Base-by-base conservation (phyloP, 2,329 filamentous ascomycete species). In the Mycocentrospora acerina region DNA sequence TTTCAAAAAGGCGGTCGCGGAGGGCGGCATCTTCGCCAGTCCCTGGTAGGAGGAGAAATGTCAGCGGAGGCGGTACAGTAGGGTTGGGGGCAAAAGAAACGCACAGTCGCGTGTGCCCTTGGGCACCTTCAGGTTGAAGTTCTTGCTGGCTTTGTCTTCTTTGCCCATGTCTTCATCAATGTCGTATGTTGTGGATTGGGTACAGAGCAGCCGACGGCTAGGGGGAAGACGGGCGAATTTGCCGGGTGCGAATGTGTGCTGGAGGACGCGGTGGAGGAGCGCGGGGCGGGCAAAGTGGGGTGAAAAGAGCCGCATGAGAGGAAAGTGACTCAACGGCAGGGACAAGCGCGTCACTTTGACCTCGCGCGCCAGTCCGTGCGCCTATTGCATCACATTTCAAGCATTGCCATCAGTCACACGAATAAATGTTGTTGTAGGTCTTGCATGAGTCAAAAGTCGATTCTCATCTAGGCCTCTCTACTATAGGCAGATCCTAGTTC, bases 51-150 rank as follows among this genome's bases (percentile, higher is more conserved):
- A n/a, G n/a, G n/a, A n/a, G n/a, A 30, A 24, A 5, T 24, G 31
- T 63, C 30, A 64, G 57, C 31, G 16, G 15, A 12, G 35, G 26
- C 11, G 18, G 22, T 17, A 35, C 18, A 10, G 18, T 7, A 16
- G 17, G 15, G 7, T 24, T 4, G 13, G 26, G 90, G 84, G 68
- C 79, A 79, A 54, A 85, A 86, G 61, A 82, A 78, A 24, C 67
- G 36, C 66, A 82, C 82, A 95, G 68, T 95, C 90, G 65, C 88
- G 87, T 51, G 89, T 95, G 55, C 90, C 89, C 78, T 95, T 95
- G 47, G 89, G 88, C 61, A 85, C 88, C 77, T 95, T 95, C 65
- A 94, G 78, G 69, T 83, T 81, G 69, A 86, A 83, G 37, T 64
- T 57, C 40, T 60, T 55, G n/a, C n/a, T n/a, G 40, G 50, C 40